Conservation (phyloP, 2,329 filamentous ascomycete species). For the Pseudogymnoascus sp. region DNA sequence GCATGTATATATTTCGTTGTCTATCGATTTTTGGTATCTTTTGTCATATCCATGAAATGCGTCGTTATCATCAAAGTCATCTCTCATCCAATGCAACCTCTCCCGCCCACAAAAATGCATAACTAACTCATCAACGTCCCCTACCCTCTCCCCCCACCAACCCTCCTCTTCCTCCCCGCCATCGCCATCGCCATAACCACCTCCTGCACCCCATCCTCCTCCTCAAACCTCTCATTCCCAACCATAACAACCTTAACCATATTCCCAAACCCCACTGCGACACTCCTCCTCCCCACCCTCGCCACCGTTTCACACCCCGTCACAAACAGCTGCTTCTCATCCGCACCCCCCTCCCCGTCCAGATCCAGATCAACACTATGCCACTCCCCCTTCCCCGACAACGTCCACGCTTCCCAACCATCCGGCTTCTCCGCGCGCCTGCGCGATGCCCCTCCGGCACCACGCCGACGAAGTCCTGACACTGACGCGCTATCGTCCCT, state of each 20-base stretch:
- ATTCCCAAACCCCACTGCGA: conserved; percentile 66
- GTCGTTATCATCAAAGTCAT: neutral
- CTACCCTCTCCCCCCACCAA: neutral
- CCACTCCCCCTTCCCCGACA: conserved; percentile 37
- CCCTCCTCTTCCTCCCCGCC: neutral
- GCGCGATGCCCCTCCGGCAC: neutral
- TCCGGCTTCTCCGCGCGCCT: conserved; percentile 21
- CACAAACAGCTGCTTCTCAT: conserved; percentile 54
- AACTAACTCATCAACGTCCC: neutral
- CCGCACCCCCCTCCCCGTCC: conserved; percentile 21
- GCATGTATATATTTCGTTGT: neutral
- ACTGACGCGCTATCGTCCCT: neutral
- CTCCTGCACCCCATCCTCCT: conserved; percentile 13
- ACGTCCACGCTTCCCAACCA: conserved; percentile 46
- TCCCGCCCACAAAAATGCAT: neutral
- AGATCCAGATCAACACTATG: conserved; percentile 22
- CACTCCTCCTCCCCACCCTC: conserved; percentile 53
- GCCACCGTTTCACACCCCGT: conserved; percentile 57
- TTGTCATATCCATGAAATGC: neutral
- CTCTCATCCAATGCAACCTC: neutral
- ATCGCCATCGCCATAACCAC: neutral
- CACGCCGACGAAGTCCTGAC: conserved; percentile 19
- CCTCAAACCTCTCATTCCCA: conserved; percentile 57
- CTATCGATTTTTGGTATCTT: neutral
- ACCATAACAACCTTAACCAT: conserved; percentile 63